Evolutionary conservation across 495 filamentous ascomycete genomes (phyloP).

Genomic region (Talaromyces adpressus): DNA sequence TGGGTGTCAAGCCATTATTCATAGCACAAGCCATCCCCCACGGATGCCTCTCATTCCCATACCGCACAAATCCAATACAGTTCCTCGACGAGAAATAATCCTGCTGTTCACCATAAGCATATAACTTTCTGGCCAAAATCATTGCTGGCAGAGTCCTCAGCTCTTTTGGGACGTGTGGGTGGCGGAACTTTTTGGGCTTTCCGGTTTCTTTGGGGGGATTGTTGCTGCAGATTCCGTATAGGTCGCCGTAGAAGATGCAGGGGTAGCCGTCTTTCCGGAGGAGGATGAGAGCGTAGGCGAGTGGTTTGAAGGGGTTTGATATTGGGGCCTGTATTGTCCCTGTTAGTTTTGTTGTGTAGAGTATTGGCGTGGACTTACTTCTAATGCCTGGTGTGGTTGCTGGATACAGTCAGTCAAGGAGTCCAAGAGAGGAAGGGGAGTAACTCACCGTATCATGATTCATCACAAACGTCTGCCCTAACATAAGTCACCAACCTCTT

Average conservation of each 20-base stretch:
- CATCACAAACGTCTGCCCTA: slow-evolving; percentile 30
- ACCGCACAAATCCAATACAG: slow-evolving; percentile 63
- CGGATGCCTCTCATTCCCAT: slow-evolving; percentile 45
- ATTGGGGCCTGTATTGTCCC: slow-evolving; percentile 34
- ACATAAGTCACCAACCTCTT: not conserved
- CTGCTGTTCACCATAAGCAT: slow-evolving; percentile 59
- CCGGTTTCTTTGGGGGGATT: not conserved
- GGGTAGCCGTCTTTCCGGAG: slow-evolving; percentile 59
- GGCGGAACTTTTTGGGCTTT: not conserved
- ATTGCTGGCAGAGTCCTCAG: slow-evolving; percentile 45
- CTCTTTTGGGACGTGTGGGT: not conserved
- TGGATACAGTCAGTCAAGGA: slow-evolving; percentile 23
- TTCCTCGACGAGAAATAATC: slow-evolving; percentile 62
- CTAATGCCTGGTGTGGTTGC: slow-evolving; percentile 54
- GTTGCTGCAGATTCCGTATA: slow-evolving; percentile 57
- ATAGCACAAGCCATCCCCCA: slow-evolving; percentile 53
- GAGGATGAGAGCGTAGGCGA: slow-evolving; percentile 58
- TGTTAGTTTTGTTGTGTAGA: slow-evolving; percentile 9
- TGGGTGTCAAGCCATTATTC: slow-evolving; percentile 39
- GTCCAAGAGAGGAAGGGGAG: not conserved
- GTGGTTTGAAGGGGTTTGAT: slow-evolving; percentile 48
- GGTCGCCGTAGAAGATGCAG: slow-evolving; percentile 67
- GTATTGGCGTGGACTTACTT: slow-evolving; percentile 24
- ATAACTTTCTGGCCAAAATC: slow-evolving; percentile 57
- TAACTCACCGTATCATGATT: slow-evolving; percentile 40